A percentile compares a stretch with the other conserved stretches of the same genome.
Evolutionary conservation across 306 rosid genomes (phyloP).

Genomic region (Gillenia trifoliata): DNA sequence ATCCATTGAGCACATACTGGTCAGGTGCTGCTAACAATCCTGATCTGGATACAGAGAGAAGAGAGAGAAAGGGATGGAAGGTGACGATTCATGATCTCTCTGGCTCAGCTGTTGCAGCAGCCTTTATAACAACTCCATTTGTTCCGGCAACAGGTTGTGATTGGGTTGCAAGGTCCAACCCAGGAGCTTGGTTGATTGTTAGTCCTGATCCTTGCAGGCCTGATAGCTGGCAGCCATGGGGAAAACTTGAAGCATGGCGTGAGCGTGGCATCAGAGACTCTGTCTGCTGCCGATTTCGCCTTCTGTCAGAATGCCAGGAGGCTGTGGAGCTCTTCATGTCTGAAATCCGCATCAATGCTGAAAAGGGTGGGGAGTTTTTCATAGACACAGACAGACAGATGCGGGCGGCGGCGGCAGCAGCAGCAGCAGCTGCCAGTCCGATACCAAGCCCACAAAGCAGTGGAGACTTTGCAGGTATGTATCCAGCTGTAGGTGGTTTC

Average conservation of each 20-base stretch:
- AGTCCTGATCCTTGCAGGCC: slow-evolving; percentile 68
- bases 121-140: slow-evolving; percentile 98
- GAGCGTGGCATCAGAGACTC: slow-evolving; percentile 78
- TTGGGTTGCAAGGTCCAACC: slow-evolving; percentile 91
- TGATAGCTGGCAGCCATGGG: slow-evolving; percentile 98
- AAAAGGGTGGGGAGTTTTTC: slow-evolving; percentile 88
- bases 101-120: slow-evolving; percentile 98
- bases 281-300: slow-evolving; percentile 71
- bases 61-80: slow-evolving; percentile 98
- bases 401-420: slow-evolving; percentile 42
- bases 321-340: slow-evolving; percentile 74
- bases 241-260: slow-evolving; percentile 96
- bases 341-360: slow-evolving; percentile 72
- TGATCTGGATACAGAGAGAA: slow-evolving; percentile 50
- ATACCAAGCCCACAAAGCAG: slow-evolving; percentile 89
- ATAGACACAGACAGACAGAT: slow-evolving; percentile 74
- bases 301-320: slow-evolving; percentile 68
- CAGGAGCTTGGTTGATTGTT: slow-evolving; percentile 93
- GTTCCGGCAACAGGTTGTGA: slow-evolving; percentile 97
- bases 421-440: slow-evolving; percentile 44
- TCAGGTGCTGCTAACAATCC: slow-evolving; percentile 48
- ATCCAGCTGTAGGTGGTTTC: slow-evolving; percentile 68
- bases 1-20: slow-evolving; percentile 74
- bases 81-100: slow-evolving; percentile 96
- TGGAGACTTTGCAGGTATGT: slow-evolving; percentile 76